These are phyloP conservation scores for Aurinia saxatilis DNA, from an alignment of 345 rosid genomes.

Conservation along the genomic window DNA sequence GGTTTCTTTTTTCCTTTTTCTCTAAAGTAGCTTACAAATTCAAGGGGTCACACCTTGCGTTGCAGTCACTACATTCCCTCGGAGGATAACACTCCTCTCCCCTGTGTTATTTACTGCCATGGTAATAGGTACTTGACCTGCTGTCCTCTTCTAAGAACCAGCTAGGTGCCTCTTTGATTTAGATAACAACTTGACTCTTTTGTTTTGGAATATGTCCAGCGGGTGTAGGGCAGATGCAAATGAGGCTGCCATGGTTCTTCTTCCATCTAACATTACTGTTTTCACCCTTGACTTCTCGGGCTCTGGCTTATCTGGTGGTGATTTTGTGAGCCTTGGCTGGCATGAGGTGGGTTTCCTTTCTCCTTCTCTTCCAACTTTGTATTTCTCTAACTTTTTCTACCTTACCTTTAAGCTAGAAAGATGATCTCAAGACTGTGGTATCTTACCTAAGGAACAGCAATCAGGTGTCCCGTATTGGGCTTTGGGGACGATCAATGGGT, in stretches of 20 bases:
- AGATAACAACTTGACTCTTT: constrained; percentile 20
- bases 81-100: constrained; percentile 68
- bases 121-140: constrained; percentile 67
- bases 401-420: constrained; percentile 45
- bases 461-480: constrained; percentile 74
- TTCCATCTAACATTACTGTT: constrained; percentile 90
- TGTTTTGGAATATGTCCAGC: constrained; percentile 40
- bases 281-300: constrained; percentile 98
- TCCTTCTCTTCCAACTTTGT: not conserved
- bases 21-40: constrained; percentile 66
- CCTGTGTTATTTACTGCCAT: constrained; percentile 96
- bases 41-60: constrained; percentile 70
- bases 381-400: constrained; percentile 8
- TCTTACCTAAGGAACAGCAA: constrained; percentile 70
- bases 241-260: constrained; percentile 91
- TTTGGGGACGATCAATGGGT: constrained; percentile 99
- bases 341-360: constrained; percentile 60
- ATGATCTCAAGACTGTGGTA: constrained; percentile 87
- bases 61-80: constrained; percentile 84
- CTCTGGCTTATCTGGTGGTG: constrained; percentile 92
- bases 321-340: constrained; percentile 95
- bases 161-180: not conserved
- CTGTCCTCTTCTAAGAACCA: not conserved
- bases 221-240: constrained; percentile 98
- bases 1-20: constrained; percentile 10